These are phyloP conservation scores for Diaporthe caulivora DNA, from an alignment of 2,329 filamentous ascomycete genomes.

Conservation along the genomic window DNA sequence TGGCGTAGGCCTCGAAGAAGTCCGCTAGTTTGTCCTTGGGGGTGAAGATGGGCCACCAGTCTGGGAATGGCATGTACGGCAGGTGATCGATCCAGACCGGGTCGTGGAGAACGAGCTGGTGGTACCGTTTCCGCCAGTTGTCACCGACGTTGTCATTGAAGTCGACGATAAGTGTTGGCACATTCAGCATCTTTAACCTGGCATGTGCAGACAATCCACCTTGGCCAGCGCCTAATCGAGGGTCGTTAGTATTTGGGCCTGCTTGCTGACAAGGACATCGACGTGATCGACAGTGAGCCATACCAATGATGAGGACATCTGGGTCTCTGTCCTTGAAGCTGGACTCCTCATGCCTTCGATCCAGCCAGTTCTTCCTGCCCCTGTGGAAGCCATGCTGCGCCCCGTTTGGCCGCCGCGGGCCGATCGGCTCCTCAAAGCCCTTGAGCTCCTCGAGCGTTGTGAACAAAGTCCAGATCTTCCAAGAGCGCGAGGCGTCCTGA, in stretches of 20 bases:
- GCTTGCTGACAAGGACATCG: no score
- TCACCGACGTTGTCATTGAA: constrained; percentile 65
- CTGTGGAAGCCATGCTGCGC: constrained; percentile 66
- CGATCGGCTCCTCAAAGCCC: constrained; percentile 63
- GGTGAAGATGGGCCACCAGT: constrained; percentile 74
- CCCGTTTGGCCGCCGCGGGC: constrained; percentile 64
- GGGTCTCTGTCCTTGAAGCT: constrained; percentile 63
- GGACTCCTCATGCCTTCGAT: constrained; percentile 58
- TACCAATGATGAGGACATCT: constrained; percentile 68
- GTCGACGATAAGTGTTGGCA: constrained; percentile 66
- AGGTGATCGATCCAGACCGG: constrained; percentile 70
- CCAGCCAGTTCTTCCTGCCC: constrained; percentile 70
- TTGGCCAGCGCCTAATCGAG: constrained; percentile 64
- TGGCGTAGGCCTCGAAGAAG: constrained; percentile 73
- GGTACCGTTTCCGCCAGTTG: constrained; percentile 71
- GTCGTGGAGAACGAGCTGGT: constrained; percentile 70
- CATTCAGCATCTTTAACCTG: constrained; percentile 66
- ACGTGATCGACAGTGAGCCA: no score
- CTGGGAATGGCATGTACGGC: constrained; percentile 72
- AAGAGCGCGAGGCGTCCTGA: constrained; percentile 53
- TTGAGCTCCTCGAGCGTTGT: constrained; percentile 68
- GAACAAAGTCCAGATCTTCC: constrained; percentile 75
- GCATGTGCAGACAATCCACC: constrained; percentile 65
- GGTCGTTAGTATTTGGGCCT: constrained; percentile 9
- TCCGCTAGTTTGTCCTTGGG: constrained; percentile 76